Evolutionary conservation across 306 rosid genomes (phyloP).

Genomic region (Fagus sylvatica): DNA sequence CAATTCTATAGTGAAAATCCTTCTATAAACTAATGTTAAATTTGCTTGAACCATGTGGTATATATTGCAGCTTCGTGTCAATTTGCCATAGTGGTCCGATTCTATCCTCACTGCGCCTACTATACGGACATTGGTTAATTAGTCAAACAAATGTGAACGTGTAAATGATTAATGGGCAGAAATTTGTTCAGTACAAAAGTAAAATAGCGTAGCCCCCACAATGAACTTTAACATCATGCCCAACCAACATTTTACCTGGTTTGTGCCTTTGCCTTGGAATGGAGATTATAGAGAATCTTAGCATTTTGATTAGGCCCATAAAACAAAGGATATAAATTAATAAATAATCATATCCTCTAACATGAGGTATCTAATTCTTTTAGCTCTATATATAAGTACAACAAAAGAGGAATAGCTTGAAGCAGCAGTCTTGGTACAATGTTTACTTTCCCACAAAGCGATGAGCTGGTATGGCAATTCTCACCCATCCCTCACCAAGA

Average conservation of each 20-base stretch:
- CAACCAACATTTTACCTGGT: constrained; percentile 4
- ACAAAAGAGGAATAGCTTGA: not conserved
- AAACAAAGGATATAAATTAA: not conserved
- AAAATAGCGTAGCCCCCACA: not conserved
- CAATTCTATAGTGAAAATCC: too few species aligned
- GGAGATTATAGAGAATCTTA: not conserved
- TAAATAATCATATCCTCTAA: not conserved
- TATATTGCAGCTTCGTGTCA: not conserved
- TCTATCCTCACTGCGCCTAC: not conserved
- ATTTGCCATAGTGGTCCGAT: not conserved
- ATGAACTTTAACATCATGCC: not conserved
- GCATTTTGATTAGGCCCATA: not conserved
- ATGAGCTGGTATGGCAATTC: constrained; percentile 19
- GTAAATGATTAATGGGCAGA: not conserved
- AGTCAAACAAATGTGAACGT: not conserved
- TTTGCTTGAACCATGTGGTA: too few species aligned
- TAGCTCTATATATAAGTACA: not conserved
- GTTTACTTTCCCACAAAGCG: constrained; percentile 7
- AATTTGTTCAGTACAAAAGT: constrained; percentile 1
- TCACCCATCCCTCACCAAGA: constrained; percentile 21
- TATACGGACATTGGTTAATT: too few species aligned
- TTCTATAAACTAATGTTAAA: too few species aligned
- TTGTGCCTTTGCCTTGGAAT: not conserved
- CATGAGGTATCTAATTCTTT: not conserved
- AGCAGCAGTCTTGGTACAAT: not conserved